A percentile compares a stretch with the other conserved stretches of the same genome.
phyloP scores from a whole-genome alignment of 225 moss, liverwort and hornwort genomes.

The Physcomitrium patens region DNA sequence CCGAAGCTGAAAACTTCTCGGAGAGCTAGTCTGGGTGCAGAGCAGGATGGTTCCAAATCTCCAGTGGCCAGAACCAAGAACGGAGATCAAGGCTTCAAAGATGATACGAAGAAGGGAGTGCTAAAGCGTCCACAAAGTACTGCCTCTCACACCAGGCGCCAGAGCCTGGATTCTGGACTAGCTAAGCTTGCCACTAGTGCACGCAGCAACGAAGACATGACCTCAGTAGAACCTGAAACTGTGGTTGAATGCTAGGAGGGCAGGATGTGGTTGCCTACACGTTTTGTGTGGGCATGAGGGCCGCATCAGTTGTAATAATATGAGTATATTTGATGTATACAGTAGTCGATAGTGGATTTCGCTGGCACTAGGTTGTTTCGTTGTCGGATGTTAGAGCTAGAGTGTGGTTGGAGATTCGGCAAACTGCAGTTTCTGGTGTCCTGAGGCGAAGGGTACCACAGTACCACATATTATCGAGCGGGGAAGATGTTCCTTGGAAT shows the following conservation, averaged over 20 bases:
- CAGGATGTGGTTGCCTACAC: not conserved
- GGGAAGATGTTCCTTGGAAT: too few species aligned
- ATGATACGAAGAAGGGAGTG: slow-evolving; percentile 55
- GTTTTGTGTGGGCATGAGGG: too few species aligned
- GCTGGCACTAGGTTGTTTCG: not conserved
- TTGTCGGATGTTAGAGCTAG: not conserved
- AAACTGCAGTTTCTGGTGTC: slow-evolving; percentile 8
- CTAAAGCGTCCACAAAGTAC: slow-evolving; percentile 46
- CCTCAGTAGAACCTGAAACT: slow-evolving; percentile 42
- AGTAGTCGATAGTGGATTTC: slow-evolving; percentile 11
- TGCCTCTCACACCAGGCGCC: slow-evolving; percentile 20
- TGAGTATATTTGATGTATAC: slow-evolving; percentile 28
- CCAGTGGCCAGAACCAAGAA: slow-evolving; percentile 46
- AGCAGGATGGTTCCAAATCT: slow-evolving; percentile 56
- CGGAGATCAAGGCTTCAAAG: slow-evolving; percentile 62
- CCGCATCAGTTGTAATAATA: slow-evolving; percentile 13
- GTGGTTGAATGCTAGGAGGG: slow-evolving; percentile 47
- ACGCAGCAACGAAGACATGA: slow-evolving; percentile 34
- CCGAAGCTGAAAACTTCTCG: slow-evolving; percentile 54
- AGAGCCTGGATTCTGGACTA: slow-evolving; percentile 42
- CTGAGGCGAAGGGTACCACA: not conserved
- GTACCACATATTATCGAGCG: too few species aligned
- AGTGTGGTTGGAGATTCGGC: slow-evolving; percentile 8
- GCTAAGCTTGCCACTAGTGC: slow-evolving; percentile 47
- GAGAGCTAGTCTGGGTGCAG: slow-evolving; percentile 55